Evolutionary conservation across 164 flowering plant genomes (phyloP), one percentile per base, ranked within the genome.

Genomic region (Tetrastigma voinierianum): DNA sequence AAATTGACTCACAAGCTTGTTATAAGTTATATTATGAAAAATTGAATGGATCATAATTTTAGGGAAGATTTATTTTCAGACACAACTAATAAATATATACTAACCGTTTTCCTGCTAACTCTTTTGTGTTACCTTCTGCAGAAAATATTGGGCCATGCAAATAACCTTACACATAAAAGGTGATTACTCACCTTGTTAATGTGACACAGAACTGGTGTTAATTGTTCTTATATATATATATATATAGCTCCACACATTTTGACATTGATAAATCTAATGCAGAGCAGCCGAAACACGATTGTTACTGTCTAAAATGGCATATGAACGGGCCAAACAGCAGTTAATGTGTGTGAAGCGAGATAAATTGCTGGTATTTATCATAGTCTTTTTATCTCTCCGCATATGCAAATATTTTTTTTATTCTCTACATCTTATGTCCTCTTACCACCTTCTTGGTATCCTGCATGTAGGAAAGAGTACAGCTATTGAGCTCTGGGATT

Each of bases 271-370:
- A 24, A 47, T 11, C 19, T 70, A 8, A 52, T 76, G 72, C 85
- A 93, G 98, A 64, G 70, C 73, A 58, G 73, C 73, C 24, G 87
- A 91, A 76, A 76, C 82, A 40, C 82, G 76, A 67, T 66, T 61
- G 46, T 67, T 87, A 75, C 74, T 82, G 61, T 71, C 65, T 60
- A 73, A 64, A 68, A 46, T 87, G 69, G 64, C 76, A 19, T 67
- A 76, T 71, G 85, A 87, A 70, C 77, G 68, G 59, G 88, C 86
- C 52, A 87, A 83, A 65, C 59, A 81, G 69, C 86, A 80, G 67
- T 74, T 93, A 64, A 62, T 72, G 67, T 66, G 46, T 67, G 55
- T 76, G 51, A 85, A 85, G 81, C 78, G 72, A 55, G 84, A 85
- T 46, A 82, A 48, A 62, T 68, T 86, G 48, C 74, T 57, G 80